Base-by-base conservation (phyloP, 805 yeast species). In the Saturnispora sanitii region DNA sequence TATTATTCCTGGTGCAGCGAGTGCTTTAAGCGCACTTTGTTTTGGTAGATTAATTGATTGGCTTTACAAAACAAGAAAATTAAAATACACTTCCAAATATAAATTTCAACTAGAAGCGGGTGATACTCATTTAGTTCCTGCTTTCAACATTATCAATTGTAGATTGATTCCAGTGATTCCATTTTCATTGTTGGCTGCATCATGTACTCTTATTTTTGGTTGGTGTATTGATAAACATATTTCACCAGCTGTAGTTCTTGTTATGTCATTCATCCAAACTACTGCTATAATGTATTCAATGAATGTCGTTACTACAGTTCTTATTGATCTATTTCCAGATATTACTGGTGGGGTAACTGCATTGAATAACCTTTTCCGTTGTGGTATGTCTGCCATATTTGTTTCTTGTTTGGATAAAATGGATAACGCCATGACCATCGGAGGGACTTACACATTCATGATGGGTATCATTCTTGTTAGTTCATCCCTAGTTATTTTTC, bases 401-500 rank as follows among this genome's bases (percentile, higher is more conserved):
- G 68, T 81, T 17, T 92, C 83, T 1, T 78, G 77, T 3, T 64
- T 84, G 17, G 70, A 75, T 17, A 67, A 61, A 37, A 82, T 87
- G 90, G 64, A 67, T 12, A 41, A 42, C 0, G 45, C 62, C 0
- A 65, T 87, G 73, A 74, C 75, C 0, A 58, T 73, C 11, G 95
- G 95, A 1, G 92, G 95, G 15, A 72, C 83, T 1, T 84, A 77
- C 52, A 78, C 94, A 0, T 65, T 86, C n/a, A 58, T 83, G 67
- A 77, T 79, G 2, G 78, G 67, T 0, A 39, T 79, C n/a, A 39
- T 47, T 5, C n/a, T 49, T 1, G 11, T 50, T 1, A 48, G 49
- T 8, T 42, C 38, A 8, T 20, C 33, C 1, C 17, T 51, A 34
- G 41, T 53, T 11, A 37, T 47, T 16, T 33, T 44, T 18, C 33